These are phyloP conservation scores for Eremochloa ophiuroides DNA, from an alignment of 176 grass and related monocot species.

Conservation along the genomic window DNA sequence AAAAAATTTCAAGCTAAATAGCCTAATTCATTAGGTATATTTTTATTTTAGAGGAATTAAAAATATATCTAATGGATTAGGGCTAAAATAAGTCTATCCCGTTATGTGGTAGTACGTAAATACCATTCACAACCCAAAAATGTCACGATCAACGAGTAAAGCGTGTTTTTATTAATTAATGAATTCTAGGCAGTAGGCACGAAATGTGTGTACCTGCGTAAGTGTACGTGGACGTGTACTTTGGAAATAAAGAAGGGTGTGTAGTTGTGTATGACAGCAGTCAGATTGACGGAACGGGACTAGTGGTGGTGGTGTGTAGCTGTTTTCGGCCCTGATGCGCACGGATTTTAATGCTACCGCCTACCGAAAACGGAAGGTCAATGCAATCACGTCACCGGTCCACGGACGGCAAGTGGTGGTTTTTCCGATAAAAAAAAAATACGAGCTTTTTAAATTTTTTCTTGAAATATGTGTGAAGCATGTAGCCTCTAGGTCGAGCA, in stretches of 20 bases:
- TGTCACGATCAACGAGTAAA: neutral
- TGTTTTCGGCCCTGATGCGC: neutral
- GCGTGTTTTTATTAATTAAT: neutral
- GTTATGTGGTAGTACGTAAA: too few relatives aligned
- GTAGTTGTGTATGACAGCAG: neutral
- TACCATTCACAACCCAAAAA: too few relatives aligned
- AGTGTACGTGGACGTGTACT: neutral
- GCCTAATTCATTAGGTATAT: too few relatives aligned
- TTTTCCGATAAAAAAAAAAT: too few relatives aligned
- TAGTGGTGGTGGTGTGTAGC: neutral
- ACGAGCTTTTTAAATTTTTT: too few relatives aligned
- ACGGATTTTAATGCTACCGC: neutral
- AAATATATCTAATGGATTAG: too few relatives aligned
- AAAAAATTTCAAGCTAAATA: too few relatives aligned
- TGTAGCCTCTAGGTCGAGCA: too few relatives aligned
- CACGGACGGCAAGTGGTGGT: neutral
- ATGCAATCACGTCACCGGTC: neutral
- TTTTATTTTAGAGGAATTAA: too few relatives aligned
- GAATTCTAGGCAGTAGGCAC: neutral
- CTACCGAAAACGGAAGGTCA: conserved; percentile 10
- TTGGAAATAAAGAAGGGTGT: neutral
- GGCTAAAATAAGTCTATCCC: too few relatives aligned
- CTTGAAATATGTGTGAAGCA: too few relatives aligned
- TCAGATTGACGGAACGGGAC: neutral
- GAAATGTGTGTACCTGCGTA: neutral